Conservation (phyloP, 2,329 filamentous ascomycete genomes). For the Aspergillus quadrilineatus region DNA sequence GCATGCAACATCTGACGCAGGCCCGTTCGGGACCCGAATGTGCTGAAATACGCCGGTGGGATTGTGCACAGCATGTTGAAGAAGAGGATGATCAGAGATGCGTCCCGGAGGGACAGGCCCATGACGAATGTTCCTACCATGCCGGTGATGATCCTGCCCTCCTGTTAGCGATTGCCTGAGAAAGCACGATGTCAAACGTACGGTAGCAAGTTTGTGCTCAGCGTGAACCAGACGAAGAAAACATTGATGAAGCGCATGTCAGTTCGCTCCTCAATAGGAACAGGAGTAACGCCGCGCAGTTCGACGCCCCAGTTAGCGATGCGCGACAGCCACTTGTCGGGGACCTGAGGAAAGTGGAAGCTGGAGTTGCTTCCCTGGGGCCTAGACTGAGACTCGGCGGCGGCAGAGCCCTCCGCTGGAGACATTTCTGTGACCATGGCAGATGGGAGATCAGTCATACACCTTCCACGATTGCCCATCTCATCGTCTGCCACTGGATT, state of each 20-base stretch:
- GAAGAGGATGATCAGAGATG: slow-evolving; percentile 14
- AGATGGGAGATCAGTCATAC: neutral
- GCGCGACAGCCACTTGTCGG: slow-evolving; percentile 2
- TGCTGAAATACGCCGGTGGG: slow-evolving; percentile 12
- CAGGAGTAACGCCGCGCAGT: slow-evolving; percentile 8
- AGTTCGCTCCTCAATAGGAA: slow-evolving; percentile 9
- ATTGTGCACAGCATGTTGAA: slow-evolving; percentile 11
- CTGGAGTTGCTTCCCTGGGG: neutral
- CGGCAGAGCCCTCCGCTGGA: neutral
- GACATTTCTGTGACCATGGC: neutral
- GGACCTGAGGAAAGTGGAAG: neutral
- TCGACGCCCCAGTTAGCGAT: slow-evolving; percentile 13
- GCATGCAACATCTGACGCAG: slow-evolving; percentile 12
- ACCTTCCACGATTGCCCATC: neutral
- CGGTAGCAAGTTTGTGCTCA: slow-evolving; percentile 11
- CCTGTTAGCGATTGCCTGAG: neutral
- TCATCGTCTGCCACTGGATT: neutral
- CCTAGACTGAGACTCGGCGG: neutral
- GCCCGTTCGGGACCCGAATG: slow-evolving; percentile 9
- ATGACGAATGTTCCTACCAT: slow-evolving; percentile 13
- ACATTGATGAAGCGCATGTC: slow-evolving; percentile 14
- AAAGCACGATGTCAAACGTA: neutral
- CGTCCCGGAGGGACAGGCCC: slow-evolving; percentile 9
- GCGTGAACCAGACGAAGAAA: slow-evolving; percentile 14
- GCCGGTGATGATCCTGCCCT: slow-evolving; percentile 9